phyloP scores from a whole-genome alignment of 352 stramenopile species.

The Salisapilia sapeloensis region DNA sequence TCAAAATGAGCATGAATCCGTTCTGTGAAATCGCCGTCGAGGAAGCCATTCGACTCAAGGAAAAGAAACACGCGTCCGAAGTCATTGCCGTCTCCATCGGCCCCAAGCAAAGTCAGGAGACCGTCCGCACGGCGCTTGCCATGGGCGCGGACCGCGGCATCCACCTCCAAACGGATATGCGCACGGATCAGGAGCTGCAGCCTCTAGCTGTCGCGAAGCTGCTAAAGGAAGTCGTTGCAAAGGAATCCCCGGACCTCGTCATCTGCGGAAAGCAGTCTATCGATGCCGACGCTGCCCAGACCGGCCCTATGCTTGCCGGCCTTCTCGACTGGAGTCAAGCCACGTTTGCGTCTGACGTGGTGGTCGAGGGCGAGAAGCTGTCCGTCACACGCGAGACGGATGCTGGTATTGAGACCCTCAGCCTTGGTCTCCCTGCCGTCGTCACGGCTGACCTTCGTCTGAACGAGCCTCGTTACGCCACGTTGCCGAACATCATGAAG shows the following conservation, averaged over 20 bases:
- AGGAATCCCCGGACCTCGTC: conserved; percentile 87
- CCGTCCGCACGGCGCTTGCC: conserved; percentile 87
- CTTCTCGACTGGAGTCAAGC: conserved; percentile 94
- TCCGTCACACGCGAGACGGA: conserved; percentile 93
- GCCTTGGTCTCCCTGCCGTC: conserved; percentile 86
- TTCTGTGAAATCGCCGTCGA: conserved; percentile 99
- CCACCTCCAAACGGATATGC: conserved; percentile 92
- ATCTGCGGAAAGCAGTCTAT: conserved; percentile 97
- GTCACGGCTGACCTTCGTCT: conserved; percentile 96
- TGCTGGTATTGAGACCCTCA: conserved; percentile 79
- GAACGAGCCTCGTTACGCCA: conserved; percentile 98
- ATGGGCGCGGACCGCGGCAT: conserved; percentile 94
- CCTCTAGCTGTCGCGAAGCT: conserved; percentile 95
- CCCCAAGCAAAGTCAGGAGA: conserved; percentile 94
- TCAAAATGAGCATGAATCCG: conserved; percentile 99
- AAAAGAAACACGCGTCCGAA: conserved; percentile 91
- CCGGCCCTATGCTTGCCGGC: conserved; percentile 90
- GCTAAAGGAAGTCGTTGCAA: conserved; percentile 88
- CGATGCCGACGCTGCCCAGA: conserved; percentile 71
- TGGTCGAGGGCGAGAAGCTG: conserved; percentile 34
- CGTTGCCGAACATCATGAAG: conserved; percentile 99
- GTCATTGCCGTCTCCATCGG: conserved; percentile 95
- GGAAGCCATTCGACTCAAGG: conserved; percentile 97
- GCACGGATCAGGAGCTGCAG: conserved; percentile 96
- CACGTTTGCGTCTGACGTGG: conserved; percentile 93